Percentiles rank a stretch among this genome's conserved stretches.
phyloP scores from a whole-genome alignment of 2,329 filamentous ascomycete species.

The Chaetothyriales sp. region DNA sequence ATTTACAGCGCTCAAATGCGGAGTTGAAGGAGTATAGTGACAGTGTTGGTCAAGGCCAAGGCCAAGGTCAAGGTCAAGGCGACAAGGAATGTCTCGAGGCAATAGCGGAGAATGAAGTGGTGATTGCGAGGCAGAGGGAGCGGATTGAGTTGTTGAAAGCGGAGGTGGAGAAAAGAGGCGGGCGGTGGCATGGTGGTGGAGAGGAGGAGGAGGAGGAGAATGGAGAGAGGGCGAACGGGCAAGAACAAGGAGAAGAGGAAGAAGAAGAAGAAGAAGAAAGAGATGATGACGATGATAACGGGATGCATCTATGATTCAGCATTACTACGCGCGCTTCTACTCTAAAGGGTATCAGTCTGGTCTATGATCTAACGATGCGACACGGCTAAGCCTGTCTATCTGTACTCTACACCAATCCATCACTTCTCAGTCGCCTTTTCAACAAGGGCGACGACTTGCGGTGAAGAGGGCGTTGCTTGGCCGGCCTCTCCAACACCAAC shows the following conservation, averaged over 20 bases:
- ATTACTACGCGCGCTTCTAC: background rate
- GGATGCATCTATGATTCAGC: conserved; percentile 29
- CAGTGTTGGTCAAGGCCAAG: conserved; percentile 14
- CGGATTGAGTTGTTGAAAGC: conserved; percentile 40
- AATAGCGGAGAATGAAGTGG: conserved; percentile 44
- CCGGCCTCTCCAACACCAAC: background rate
- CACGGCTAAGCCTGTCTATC: background rate
- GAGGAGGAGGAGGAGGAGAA: conserved; percentile 8
- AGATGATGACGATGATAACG: conserved; percentile 24
- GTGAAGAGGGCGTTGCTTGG: no score
- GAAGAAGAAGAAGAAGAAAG: conserved; percentile 25
- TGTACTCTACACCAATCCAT: background rate
- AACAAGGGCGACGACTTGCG: no score
- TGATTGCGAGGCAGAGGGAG: conserved; percentile 43
- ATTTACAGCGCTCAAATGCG: conserved; percentile 44
- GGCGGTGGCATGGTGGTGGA: conserved; percentile 36
- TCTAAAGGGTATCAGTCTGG: background rate
- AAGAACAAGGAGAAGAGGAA: conserved; percentile 29
- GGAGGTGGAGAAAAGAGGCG: conserved; percentile 43
- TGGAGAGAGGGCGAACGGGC: conserved; percentile 23
- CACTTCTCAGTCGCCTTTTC: background rate
- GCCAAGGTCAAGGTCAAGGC: conserved; percentile 9
- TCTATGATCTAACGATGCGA: background rate
- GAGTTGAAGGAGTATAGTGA: conserved; percentile 41
- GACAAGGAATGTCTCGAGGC: conserved; percentile 44